Evolutionary conservation across 805 yeast genomes (phyloP).

Genomic region (Starmerella scarabaei): DNA sequence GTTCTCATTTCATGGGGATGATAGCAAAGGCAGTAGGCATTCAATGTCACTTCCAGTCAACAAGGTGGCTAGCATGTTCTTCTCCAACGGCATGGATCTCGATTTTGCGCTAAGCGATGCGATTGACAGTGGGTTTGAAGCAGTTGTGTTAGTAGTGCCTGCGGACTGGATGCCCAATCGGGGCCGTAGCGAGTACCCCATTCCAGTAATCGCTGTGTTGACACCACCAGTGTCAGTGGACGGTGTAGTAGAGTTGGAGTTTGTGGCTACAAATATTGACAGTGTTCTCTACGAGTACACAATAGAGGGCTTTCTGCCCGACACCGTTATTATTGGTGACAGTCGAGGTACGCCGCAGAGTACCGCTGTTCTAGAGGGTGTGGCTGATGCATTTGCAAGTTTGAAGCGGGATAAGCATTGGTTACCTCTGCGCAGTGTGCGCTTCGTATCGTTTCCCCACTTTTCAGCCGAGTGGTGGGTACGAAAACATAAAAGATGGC

Average conservation of each 20-base stretch:
- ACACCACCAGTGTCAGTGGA: not conserved
- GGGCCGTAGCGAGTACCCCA: constrained; percentile 3
- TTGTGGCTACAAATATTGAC: not conserved
- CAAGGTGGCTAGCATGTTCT: not conserved
- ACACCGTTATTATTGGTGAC: constrained; percentile 10
- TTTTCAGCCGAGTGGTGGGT: constrained; percentile 7
- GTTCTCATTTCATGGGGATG: not conserved
- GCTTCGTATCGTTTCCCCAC: constrained; percentile 11
- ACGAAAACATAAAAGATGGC: not conserved
- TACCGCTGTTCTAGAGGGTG: constrained; percentile 4
- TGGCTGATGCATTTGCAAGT: not conserved
- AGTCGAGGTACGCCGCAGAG: constrained; percentile 4
- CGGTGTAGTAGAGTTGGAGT: not conserved
- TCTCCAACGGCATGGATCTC: not conserved
- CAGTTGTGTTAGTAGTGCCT: constrained; percentile 7
- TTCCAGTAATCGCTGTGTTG: constrained; percentile 10
- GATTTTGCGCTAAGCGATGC: constrained; percentile 1
- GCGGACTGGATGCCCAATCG: constrained; percentile 10
- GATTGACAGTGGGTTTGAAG: not conserved
- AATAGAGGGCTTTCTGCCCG: constrained; percentile 7
- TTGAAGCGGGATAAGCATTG: constrained; percentile 6
- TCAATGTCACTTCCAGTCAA: not conserved
- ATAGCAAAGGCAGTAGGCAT: not conserved
- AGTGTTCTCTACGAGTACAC: constrained; percentile 2
- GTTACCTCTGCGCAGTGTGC: constrained; percentile 12